These are phyloP conservation scores for Phylloporus arenicola DNA, from an alignment of 768 basidiomycete genomes.

Conservation along the genomic window DNA sequence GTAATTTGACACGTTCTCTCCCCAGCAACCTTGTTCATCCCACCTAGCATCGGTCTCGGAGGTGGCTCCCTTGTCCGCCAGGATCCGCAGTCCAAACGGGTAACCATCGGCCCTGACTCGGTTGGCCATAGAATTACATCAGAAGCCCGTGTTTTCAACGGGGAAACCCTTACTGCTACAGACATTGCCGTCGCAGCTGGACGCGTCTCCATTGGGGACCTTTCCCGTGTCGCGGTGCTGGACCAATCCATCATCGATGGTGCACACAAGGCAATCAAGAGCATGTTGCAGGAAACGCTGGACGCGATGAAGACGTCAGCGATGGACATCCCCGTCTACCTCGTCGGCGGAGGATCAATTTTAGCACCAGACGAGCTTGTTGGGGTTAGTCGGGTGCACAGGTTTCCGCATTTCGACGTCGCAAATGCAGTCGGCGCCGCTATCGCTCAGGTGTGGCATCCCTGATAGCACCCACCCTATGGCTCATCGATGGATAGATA, in stretches of 20 bases:
- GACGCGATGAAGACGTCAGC: constrained; percentile 64
- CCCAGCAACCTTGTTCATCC: neutral
- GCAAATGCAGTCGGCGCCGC: constrained; percentile 62
- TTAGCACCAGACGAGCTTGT: constrained; percentile 46
- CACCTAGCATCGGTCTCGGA: constrained; percentile 51
- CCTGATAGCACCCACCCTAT: neutral
- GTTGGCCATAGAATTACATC: constrained; percentile 51
- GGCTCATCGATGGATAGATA: constrained; percentile 27
- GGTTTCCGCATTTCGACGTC: constrained; percentile 47
- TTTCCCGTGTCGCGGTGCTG: constrained; percentile 18
- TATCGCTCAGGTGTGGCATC: constrained; percentile 31
- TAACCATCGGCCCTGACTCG: constrained; percentile 59
- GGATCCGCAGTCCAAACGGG: constrained; percentile 29
- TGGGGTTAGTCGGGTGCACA: constrained; percentile 48
- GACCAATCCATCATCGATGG: constrained; percentile 25
- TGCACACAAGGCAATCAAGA: constrained; percentile 39
- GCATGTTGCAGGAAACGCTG: constrained; percentile 41
- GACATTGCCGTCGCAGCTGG: constrained; percentile 48
- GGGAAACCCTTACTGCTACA: constrained; percentile 52
- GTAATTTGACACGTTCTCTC: constrained; percentile 13
- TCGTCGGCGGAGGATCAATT: constrained; percentile 65
- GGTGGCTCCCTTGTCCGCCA: constrained; percentile 53
- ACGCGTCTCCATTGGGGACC: constrained; percentile 28
- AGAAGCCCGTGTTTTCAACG: constrained; percentile 53
- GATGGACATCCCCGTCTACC: constrained; percentile 49